Conservation (phyloP, 768 basidiomycete species). For the Hydnomerulius pinastri region DNA sequence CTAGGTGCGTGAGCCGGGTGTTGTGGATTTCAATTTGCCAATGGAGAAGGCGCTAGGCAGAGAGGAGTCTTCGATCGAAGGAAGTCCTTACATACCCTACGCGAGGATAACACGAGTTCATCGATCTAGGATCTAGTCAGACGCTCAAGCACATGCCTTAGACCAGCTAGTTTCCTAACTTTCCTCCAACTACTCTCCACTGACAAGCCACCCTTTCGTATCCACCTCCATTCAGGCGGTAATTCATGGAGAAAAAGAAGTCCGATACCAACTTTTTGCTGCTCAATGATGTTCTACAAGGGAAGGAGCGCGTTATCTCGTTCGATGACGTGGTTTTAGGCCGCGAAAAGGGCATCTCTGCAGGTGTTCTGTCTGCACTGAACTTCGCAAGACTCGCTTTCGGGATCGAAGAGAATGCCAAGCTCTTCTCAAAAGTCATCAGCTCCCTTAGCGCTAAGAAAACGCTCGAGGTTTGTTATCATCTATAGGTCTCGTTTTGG, state of each 20-base stretch:
- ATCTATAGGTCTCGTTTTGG: background rate
- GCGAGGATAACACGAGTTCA: too few relatives aligned
- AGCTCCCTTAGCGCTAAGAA: conserved; percentile 10
- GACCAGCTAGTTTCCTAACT: too few relatives aligned
- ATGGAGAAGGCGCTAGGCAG: too few relatives aligned
- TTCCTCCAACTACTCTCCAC: too few relatives aligned
- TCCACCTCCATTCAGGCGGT: background rate
- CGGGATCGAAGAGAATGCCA: background rate
- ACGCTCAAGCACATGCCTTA: too few relatives aligned
- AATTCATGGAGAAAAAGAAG: conserved; percentile 17
- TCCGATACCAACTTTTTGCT: too few relatives aligned
- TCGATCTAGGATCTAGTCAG: too few relatives aligned
- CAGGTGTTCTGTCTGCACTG: conserved; percentile 58
- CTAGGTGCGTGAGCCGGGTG: too few relatives aligned
- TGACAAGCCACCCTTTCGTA: background rate
- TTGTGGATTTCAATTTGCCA: too few relatives aligned
- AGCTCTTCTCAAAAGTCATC: conserved; percentile 14
- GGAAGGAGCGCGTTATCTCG: conserved; percentile 40
- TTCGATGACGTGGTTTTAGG: conserved; percentile 46
- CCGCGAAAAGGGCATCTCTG: conserved; percentile 29
- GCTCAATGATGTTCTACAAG: conserved; percentile 20
- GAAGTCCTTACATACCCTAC: too few relatives aligned
- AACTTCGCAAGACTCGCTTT: conserved; percentile 58
- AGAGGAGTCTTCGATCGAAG: too few relatives aligned
- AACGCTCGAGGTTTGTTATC: conserved; percentile 19